Conservation (phyloP, 2,329 filamentous ascomycete species). For the Nemania sp. region DNA sequence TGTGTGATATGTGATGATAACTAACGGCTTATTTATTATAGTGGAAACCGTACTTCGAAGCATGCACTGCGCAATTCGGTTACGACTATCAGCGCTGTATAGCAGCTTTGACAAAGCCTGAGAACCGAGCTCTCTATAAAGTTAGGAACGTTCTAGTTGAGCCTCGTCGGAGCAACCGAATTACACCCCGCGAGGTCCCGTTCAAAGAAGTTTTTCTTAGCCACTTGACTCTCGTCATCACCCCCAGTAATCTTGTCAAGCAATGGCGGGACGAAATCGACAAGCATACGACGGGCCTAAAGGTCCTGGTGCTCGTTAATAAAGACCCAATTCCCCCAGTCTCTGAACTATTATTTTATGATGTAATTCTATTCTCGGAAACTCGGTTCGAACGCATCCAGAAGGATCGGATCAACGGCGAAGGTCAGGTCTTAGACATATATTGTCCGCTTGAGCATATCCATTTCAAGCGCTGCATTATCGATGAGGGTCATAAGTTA, state of each 20-base stretch:
- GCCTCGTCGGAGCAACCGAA: conserved; percentile 45
- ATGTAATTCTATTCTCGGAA: conserved; percentile 78
- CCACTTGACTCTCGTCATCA: conserved; percentile 73
- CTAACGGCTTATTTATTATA: not conserved
- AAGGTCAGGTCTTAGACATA: conserved; percentile 32
- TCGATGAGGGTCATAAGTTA: conserved; percentile 89
- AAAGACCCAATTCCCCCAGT: conserved; percentile 58
- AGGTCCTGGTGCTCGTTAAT: conserved; percentile 64
- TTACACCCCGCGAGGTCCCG: conserved; percentile 35
- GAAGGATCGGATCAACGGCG: conserved; percentile 49
- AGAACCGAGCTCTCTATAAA: conserved; percentile 64
- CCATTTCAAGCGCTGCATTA: conserved; percentile 85
- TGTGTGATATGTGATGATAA: not conserved
- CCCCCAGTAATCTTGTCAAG: conserved; percentile 78
- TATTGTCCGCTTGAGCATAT: conserved; percentile 68
- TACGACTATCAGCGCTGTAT: conserved; percentile 59
- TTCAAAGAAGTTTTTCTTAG: conserved; percentile 64
- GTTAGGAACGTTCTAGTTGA: conserved; percentile 48
- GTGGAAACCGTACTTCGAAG: conserved; percentile 68
- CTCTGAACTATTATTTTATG: conserved; percentile 64
- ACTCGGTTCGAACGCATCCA: conserved; percentile 68
- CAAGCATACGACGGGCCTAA: conserved; percentile 72
- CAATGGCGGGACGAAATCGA: conserved; percentile 84
- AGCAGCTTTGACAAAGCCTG: conserved; percentile 51
- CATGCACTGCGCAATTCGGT: conserved; percentile 48